Conservation (phyloP, 139 green algal species). For the Spirogloea muscicola region DNA sequence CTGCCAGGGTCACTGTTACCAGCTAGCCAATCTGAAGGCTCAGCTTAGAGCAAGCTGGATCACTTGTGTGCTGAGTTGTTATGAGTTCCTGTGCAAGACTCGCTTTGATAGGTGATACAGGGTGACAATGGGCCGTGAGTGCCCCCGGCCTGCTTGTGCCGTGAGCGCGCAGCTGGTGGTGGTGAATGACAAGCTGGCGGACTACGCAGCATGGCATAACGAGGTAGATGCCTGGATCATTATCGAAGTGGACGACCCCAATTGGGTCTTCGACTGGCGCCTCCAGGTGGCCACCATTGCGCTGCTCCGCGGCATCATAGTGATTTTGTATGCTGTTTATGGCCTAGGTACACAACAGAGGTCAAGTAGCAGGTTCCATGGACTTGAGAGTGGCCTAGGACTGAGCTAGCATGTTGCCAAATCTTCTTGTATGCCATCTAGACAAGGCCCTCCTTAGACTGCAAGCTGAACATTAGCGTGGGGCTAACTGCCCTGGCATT, state of each 20-base stretch:
- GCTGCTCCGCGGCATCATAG: background rate
- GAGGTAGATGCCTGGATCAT: slow-evolving; percentile 91
- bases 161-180: slow-evolving; percentile 30
- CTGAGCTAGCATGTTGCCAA: background rate
- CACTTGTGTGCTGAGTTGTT: background rate
- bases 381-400: background rate
- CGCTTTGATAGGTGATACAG: background rate
- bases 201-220: slow-evolving; percentile 77
- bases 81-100: background rate
- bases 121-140: background rate
- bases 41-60: too few relatives aligned
- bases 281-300: slow-evolving; percentile 41
- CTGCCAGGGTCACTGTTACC: too few relatives aligned
- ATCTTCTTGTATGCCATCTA: background rate
- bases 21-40: too few relatives aligned
- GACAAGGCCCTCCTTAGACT: background rate
- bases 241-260: slow-evolving; percentile 72
- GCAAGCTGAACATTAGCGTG: background rate
- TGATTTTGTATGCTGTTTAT: background rate
- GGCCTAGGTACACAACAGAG: background rate
- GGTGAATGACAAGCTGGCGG: slow-evolving; percentile 67
- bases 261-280: slow-evolving; percentile 72
- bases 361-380: background rate
- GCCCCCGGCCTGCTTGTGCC: background rate
- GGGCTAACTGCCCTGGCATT: background rate